phyloP scores from a whole-genome alignment of 176 grass and related monocot genomes.

The Carex littledalei region DNA sequence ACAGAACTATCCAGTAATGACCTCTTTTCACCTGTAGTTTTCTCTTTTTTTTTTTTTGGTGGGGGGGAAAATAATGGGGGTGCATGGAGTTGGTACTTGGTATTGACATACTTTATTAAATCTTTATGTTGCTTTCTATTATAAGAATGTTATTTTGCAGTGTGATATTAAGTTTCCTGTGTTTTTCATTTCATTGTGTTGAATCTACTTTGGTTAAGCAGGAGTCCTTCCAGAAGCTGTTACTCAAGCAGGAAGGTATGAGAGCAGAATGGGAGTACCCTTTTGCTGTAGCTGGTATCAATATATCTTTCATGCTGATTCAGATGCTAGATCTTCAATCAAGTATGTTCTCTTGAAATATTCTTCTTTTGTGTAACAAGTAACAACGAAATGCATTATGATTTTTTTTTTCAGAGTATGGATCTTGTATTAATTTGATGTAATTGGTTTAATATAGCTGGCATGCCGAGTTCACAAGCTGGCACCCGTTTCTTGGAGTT shows the following conservation, averaged over 20 bases:
- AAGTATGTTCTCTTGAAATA: conserved; percentile 25
- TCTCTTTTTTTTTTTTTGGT: background rate
- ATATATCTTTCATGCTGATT: conserved; percentile 96
- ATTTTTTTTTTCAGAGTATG: background rate
- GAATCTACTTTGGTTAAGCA: conserved; percentile 20
- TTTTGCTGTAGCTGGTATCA: conserved; percentile 92
- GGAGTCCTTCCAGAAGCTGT: conserved; percentile 64
- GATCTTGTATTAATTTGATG: background rate
- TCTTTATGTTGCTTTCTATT: background rate
- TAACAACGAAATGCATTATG: background rate
- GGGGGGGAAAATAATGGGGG: background rate
- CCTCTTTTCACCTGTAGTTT: background rate
- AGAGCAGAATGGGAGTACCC: conserved; percentile 95
- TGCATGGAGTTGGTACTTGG: background rate
- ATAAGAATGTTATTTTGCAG: too few relatives aligned
- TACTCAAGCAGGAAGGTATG: conserved; percentile 70
- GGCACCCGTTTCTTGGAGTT: conserved; percentile 76
- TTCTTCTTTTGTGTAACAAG: background rate
- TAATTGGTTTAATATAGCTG: conserved; percentile 19
- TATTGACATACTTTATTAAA: background rate
- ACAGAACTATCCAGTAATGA: conserved; percentile 62
- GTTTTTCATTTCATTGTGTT: background rate
- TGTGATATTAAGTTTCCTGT: too few relatives aligned
- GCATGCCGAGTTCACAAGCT: conserved; percentile 53
- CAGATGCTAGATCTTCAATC: conserved; percentile 91